Base-by-base conservation (phyloP, 768 basidiomycete genomes). In the Termitomyces sp. region DNA sequence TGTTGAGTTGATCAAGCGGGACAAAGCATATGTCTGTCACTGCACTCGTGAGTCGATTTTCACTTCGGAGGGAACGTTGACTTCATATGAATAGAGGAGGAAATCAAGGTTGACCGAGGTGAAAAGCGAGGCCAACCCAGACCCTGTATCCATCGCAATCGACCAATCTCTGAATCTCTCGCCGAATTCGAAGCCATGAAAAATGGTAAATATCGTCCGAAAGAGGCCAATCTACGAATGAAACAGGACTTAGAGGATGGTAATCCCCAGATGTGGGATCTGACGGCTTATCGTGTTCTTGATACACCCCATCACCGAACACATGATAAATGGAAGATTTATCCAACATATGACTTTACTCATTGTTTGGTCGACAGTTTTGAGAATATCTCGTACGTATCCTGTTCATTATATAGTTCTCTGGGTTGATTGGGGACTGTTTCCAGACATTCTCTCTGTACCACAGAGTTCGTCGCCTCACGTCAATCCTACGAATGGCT, bases 191-290 rank as follows among this genome's bases (percentile, higher is more conserved):
- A 90, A 72, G 85, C 80, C 57, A 99, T 99, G 97, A 91, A 86
- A 72, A 78, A 86, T 55, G 97, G 97, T 9, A 79, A 86, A 60
- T 98, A 96, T 72, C 79, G 84, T 53, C 94, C 94, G 53, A 94
- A 96, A 64, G 90, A 94, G 71, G 94, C 92, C 38, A 91, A 89
- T 62, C 74, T 99, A 50, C 85, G 97, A 38, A 98, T 99, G 97
- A 99, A 99, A 74, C 92, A 95, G 74, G 92, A 98, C 68, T 74
- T 98, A 28, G 79, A 84, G 47, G 91, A 92, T 59, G 88, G 90
- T 13, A 99, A 98, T 71, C 96, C 96, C 11, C 94, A 94, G 73
- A 98, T 99, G 97, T 99, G 97, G 97, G 97, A 99, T 74, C 73
- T 97, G 55, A 91, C 97, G 36, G 96, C 96, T 7, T 99, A 98